phyloP scores from a whole-genome alignment of 768 basidiomycete genomes.

The Pholiota molesta region DNA sequence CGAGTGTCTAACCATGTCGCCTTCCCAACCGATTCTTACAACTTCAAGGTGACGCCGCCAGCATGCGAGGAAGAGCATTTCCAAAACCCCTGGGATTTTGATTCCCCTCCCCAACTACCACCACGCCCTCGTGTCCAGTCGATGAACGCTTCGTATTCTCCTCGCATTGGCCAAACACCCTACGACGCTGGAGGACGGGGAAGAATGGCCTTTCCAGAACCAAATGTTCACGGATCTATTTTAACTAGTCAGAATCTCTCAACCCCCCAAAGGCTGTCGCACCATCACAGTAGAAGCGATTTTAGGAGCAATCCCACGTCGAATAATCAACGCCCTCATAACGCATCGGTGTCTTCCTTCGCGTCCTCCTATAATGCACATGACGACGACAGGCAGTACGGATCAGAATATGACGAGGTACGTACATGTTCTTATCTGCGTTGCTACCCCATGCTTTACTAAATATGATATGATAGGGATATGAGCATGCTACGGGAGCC shows the following conservation, averaged over 20 bases:
- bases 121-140: slow-evolving; percentile 36
- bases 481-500: slow-evolving; percentile 19
- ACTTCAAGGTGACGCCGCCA: slow-evolving; percentile 14
- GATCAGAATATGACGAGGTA: slow-evolving; percentile 36
- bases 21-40: not conserved
- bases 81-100: slow-evolving; percentile 16
- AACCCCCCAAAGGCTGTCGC: slow-evolving; percentile 26
- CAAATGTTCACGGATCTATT: slow-evolving; percentile 44
- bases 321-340: slow-evolving; percentile 20
- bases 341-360: slow-evolving; percentile 39
- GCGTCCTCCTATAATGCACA: slow-evolving; percentile 41
- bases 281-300: slow-evolving; percentile 45
- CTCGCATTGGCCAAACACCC: slow-evolving; percentile 19
- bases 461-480: slow-evolving; percentile 16
- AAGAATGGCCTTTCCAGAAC: slow-evolving; percentile 51
- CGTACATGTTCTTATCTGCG: slow-evolving; percentile 8
- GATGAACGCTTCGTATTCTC: slow-evolving; percentile 26
- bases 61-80: not conserved
- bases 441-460: not conserved
- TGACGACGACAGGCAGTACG: slow-evolving; percentile 38
- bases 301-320: slow-evolving; percentile 23
- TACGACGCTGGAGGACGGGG: slow-evolving; percentile 28
- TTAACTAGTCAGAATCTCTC: slow-evolving; percentile 22
- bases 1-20: not conserved
- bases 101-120: slow-evolving; percentile 8